Base-by-base conservation (phyloP, 257 asterid species). In the Striga asiatica region DNA sequence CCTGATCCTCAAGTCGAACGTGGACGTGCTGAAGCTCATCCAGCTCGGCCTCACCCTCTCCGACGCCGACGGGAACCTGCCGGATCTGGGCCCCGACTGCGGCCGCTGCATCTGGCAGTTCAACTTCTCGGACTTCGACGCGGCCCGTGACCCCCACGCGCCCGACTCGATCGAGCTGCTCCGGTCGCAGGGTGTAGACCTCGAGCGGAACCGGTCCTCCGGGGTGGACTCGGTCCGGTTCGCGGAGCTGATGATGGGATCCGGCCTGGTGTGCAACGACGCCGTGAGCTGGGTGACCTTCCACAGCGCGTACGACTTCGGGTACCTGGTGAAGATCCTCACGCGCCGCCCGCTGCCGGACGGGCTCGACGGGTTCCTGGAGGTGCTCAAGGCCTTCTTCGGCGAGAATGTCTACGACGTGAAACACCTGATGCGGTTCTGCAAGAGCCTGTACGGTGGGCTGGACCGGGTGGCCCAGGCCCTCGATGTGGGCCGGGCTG, bases 241-340 rank as follows among this genome's bases (percentile, higher is more conserved):
- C 62, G 88, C 83, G 1, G 81, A 78, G 77, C 21, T 74, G 46
- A 61, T 77, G 66, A 81, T 78, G 88, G 63, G 84, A 1, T 81
- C 94, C 2, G 94, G 94, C 1, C 41, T 79, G 14, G 76, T 78
- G 1, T 81, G 89, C 56, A 81, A 76, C 25, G 79, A 78, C 5
- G 47, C 52, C 21, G 81, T 78, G 6, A 76, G 81, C 18, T 84
- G 86, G 91, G 82, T 81, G 34, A 82, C 95, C 4, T 84, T 84
- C 57, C 95, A 84, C 68, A 80, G 92, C 76, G 88, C 81, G 37
- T 84, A 84, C 37, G 95, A 84, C 32, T 81, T 84, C 16, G 95
- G 82, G 21, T 81, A 84, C 66, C 51, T 84, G 48, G 60, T 79
- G 13, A 84, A 84, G 66, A 14, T 80, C 0, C 72, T 84, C 66